These are phyloP conservation scores for Juglanconis juglandina DNA, from an alignment of 2,329 filamentous ascomycete genomes.

Conservation along the genomic window DNA sequence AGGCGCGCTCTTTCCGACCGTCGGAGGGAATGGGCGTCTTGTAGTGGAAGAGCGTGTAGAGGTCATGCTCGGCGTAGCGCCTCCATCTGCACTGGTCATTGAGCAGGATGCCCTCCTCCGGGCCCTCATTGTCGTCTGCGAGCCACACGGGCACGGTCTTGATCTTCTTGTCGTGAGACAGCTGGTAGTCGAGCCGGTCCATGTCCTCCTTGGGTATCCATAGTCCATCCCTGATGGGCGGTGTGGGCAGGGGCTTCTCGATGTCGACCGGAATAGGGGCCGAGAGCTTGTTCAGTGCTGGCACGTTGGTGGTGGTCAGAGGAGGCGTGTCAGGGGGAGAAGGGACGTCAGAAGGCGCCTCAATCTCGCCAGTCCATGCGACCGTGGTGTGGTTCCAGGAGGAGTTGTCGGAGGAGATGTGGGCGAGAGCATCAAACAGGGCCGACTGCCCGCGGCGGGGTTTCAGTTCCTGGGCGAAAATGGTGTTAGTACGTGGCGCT, in stretches of 20 bases:
- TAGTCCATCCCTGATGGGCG: conserved; percentile 64
- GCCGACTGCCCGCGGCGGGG: conserved; percentile 83
- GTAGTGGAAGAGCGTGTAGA: conserved; percentile 94
- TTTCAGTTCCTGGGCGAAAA: conserved; percentile 59
- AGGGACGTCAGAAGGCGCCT: conserved; percentile 40
- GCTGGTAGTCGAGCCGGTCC: conserved; percentile 67
- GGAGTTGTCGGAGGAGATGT: conserved; percentile 78
- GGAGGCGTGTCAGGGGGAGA: conserved; percentile 48
- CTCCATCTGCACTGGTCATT: conserved; percentile 85
- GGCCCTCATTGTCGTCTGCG: conserved; percentile 67
- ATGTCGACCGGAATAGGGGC: conserved; percentile 74
- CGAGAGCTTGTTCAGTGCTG: conserved; percentile 68
- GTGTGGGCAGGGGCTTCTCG: conserved; percentile 50
- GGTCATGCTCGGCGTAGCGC: conserved; percentile 82
- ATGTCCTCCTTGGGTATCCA: conserved; percentile 70
- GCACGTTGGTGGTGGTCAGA: conserved; percentile 46
- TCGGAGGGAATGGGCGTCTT: conserved; percentile 90
- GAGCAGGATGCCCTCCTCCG: conserved; percentile 65
- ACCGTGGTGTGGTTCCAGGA: conserved; percentile 91
- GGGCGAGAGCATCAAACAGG: conserved; percentile 84
- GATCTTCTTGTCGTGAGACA: conserved; percentile 70
- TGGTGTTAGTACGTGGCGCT: background rate
- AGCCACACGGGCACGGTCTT: conserved; percentile 88
- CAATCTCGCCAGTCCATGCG: conserved; percentile 91
- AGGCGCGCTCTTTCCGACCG: conserved; percentile 72